A percentile compares a stretch with the other conserved stretches of the same genome.
Evolutionary conservation across 108 stramenopile species (phyloP).

Genomic region (Skeletonema potamos): DNA sequence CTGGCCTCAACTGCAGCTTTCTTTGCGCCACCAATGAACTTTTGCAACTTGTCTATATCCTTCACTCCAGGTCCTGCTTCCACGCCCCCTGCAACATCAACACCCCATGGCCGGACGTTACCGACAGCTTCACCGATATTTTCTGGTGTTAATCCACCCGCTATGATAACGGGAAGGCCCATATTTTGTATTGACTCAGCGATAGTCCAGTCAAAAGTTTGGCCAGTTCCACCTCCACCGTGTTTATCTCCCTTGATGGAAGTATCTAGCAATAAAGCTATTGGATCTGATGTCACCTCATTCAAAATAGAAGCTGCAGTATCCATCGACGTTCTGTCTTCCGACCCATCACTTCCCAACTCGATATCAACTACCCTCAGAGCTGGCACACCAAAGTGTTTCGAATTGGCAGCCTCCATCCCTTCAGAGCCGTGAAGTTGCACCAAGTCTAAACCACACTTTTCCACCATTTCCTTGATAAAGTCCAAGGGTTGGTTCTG

Average conservation of each 20-base stretch:
- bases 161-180: conserved; percentile 96
- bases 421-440: conserved; percentile 97
- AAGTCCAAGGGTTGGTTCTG: conserved; percentile 89
- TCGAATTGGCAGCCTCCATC: conserved; percentile 70
- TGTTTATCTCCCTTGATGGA: conserved; percentile 78
- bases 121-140: conserved; percentile 82
- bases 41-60: conserved; percentile 77
- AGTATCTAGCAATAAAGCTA: conserved; percentile 92
- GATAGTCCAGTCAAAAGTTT: conserved; percentile 92
- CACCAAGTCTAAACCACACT: conserved; percentile 92
- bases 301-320: conserved; percentile 65
- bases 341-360: conserved; percentile 51
- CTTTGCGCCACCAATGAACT: conserved; percentile 78
- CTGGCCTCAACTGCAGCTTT: conserved; percentile 74
- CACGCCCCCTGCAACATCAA: conserved; percentile 95
- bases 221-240: conserved; percentile 91
- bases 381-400: conserved; percentile 79
- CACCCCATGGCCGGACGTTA: conserved; percentile 82
- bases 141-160: conserved; percentile 91
- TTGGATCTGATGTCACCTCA: conserved; percentile 68
- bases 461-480: conserved; percentile 73
- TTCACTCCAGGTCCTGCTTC: conserved; percentile 88
- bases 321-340: conserved; percentile 22
- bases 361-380: conserved; percentile 94
- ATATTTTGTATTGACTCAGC: conserved; percentile 79